Base-by-base conservation (phyloP, 2,329 filamentous ascomycete species). In the Drechslerella stenobrocha region DNA sequence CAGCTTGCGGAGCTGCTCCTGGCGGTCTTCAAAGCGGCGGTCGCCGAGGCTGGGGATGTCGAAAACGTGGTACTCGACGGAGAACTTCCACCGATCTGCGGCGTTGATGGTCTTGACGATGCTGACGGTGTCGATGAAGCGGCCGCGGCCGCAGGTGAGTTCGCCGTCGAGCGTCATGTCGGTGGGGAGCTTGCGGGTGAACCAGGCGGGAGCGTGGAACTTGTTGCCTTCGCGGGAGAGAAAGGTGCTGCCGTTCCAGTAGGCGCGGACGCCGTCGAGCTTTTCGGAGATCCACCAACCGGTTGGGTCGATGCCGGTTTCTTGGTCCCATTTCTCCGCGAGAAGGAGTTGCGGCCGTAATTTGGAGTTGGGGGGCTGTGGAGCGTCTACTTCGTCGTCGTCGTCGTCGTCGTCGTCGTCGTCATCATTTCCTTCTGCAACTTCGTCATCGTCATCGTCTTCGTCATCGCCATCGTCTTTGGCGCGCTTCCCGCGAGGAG, bases 141-240 rank as follows among this genome's bases (percentile, higher is more conserved):
- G 71, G 8, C 72, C 71, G 18, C 71, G 71, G 4, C 44, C 56
- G 30, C 72, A 72, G 48, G 73, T 73, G 42, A 73, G 71, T 55
- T 73, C 72, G 26, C 72, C 72, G 40, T 73, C 72, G 48, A 73
- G 71, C 35, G 67, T 70, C n/a, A 72, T 52, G 55, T 71, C 59
- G 40, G 66, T 71, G 0, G 72, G 72, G 34, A 73, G 70, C 22
- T 70, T 70, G 44, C 72, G 72, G 8, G 51, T 71, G 45, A 73
- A 73, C 72, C 72, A 73, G 22, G 59, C 70, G 2, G 72, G 72
- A 2, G 72, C 72, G 51, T 72, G 71, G 70, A 73, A 73, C 30
- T 71, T 71, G 45, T 73, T 73, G 8, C 72, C 72, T 48, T 73
- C 71, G 18, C 72, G 70, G 51, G 70, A 72, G 24, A 70, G 70